Base-by-base conservation (phyloP, 1,139 yeast species). In the Diutina mesorugosa region DNA sequence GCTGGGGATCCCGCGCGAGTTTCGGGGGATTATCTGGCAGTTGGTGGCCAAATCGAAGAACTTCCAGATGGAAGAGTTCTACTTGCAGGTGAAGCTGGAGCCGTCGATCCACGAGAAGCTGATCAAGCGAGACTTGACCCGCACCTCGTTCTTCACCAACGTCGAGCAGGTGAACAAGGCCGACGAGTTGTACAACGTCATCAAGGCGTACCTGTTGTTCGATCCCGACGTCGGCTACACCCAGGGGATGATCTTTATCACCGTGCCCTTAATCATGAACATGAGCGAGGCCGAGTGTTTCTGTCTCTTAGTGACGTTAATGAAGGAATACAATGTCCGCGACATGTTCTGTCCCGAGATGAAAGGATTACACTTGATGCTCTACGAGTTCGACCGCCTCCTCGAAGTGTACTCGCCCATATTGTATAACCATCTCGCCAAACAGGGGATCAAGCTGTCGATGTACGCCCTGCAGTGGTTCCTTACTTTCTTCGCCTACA, bases 401-500 rank as follows among this genome's bases (percentile, higher is more conserved):
- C 67, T 91, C 55, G 97, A 90, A 66, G 86, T 80, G 58, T 70
- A 76, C 47, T 71, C 82, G 28, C 96, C 96, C 0, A 75, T 76
- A 6, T 76, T 93, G 55, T 83, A 84, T 67, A 79, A 81, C 57
- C 97, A 93, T 71, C 73, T 93, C 64, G 78, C 80, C 30, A 83
- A 89, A 60, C 93, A 90, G 67, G 97, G 97, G 4, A 84, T 93
- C 28, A 81, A 85, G 60, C 85, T 96, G 1, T 85, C 93, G 28
- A 91, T 91, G 97, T 93, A 89, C 72, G 97, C 97, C 0, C 82
- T 93, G 0, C 97, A 93, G 69, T 93, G 98, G 98, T 90, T 93
- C 66, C 76, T 90, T 63, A 93, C 99, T 0, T 79, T 93, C 62
- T 93, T 93, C 72, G 96, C 97, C 14, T 93, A 93, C 73, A 87